Conservation (phyloP, 306 rosid species). For the Vigna hirtella region DNA sequence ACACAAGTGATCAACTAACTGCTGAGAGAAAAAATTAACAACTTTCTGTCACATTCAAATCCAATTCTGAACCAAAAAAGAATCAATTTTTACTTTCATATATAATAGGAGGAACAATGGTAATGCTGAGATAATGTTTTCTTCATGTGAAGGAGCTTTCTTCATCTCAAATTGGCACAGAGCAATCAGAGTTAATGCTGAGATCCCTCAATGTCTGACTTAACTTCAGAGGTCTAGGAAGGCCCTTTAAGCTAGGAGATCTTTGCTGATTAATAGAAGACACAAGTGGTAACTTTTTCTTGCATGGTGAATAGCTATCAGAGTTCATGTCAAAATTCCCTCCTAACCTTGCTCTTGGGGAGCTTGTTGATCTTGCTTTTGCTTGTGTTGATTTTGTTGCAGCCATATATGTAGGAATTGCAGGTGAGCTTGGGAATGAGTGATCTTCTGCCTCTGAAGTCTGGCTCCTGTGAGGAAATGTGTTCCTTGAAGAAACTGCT, state of each 20-base stretch:
- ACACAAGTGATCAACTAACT: background rate
- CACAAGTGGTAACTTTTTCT: constrained; percentile 61
- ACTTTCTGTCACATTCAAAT: constrained; percentile 23
- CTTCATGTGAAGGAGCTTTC: constrained; percentile 36
- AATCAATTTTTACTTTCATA: background rate
- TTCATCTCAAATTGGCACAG: constrained; percentile 60
- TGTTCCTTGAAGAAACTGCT: constrained; percentile 49
- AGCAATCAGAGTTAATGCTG: constrained; percentile 65
- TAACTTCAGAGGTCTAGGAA: constrained; percentile 67
- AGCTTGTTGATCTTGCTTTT: constrained; percentile 72
- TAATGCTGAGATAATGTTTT: background rate
- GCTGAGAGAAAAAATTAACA: constrained; percentile 18
- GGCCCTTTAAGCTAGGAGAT: constrained; percentile 80
- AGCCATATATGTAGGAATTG: constrained; percentile 89
- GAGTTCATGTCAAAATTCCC: constrained; percentile 59
- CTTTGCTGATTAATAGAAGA: constrained; percentile 62
- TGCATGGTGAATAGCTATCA: constrained; percentile 78
- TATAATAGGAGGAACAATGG: constrained; percentile 4
- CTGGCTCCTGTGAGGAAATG: constrained; percentile 55
- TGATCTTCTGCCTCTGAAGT: constrained; percentile 59
- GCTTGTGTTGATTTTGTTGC: constrained; percentile 92
- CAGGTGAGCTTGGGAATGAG: constrained; percentile 68
- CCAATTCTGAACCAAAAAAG: constrained; percentile 17
- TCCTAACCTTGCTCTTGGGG: constrained; percentile 67
- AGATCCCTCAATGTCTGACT: constrained; percentile 55